Base-by-base conservation (phyloP, 805 yeast species). In the Candida cerambycidarum region DNA sequence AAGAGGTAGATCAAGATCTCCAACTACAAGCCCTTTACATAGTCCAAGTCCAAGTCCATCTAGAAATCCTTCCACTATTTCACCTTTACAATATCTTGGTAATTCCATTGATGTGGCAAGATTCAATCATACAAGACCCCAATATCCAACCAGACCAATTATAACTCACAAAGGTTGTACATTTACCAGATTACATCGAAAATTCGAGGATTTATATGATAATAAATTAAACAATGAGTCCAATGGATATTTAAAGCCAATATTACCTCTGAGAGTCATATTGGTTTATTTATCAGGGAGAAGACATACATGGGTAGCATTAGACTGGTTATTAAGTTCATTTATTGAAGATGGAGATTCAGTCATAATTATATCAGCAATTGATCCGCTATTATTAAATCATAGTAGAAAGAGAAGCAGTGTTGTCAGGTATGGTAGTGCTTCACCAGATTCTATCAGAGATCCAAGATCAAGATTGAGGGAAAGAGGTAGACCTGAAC, bases 301-400 rank as follows among this genome's bases (percentile, higher is more conserved):
- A 45, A 72, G 67, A 42, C 92, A 85, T 63, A 83, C 93, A 0
- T 86, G 95, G 95, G 88, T 84, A 9, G 81, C 89, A 1, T 60
- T 86, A 19, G 95, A 86, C 58, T 86, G 86, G 82, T 66, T 79
- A 5, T 61, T 85, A 41, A 69, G 69, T 36, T 64, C 70, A 32
- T 62, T 83, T 10, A 60, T 83, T 3, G 79, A 76, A 50, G 67
- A 80, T 51, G 87, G 89, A 7, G 95, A 86, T 59, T 73, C 80
- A 11, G 61, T 86, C 10, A 77, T 85, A 3, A 73, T 86, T 6
- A 75, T 79, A 5, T 73, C 89, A 1, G 67, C 83, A 2, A 71
- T 82, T 16, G 51, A 59, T 34, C 56, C 58, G 48, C 29, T 28
- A 11, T 21, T 28, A 9, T 28, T 41, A 17, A 4, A 32, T 44